Base-by-base conservation (phyloP, 306 rosid genomes). In the Potentilla sterilis region DNA sequence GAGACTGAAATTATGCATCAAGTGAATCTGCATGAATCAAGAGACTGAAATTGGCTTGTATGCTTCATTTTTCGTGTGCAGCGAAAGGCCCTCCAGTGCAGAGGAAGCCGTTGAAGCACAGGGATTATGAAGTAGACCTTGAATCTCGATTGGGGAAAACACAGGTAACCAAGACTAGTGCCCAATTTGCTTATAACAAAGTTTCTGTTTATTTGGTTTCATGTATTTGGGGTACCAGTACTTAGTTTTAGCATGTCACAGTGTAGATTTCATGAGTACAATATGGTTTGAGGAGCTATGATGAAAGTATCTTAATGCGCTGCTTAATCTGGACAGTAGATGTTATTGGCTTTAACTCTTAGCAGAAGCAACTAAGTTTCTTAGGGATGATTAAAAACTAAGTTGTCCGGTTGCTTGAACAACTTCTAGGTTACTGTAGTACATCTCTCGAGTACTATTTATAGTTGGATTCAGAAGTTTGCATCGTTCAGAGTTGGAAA, bases 111-210 rank as follows among this genome's bases (percentile, higher is more conserved):
- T 82, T 96, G 86, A 96, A 96, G 80, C 98, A 92, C 70, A 87
- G 99, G 81, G 99, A 96, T 87, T 96, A 86, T 77, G 98, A 90
- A 84, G 99, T 96, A 10, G 93, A 96, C 90, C 99, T 96, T 7
- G 89, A 92, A 72, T 96, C 99, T 40, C 91, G 93, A 80, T 86
- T 92, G 84, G 99, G 99, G 42, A 96, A 96, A 81, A 96, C 99
- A 69, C 98, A 96, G 89, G 97, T 90, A 61, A 16, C 28, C 6
- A 22, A 35, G 48, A 13, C 51, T 58, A 9, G 11, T 58, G 19
- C n/a, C 38, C 28, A 0, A 5, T 24, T 24, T 32, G 1, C n/a
- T 24, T 13, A 61, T 0, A 4, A 9, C 19, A 21, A 9, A 12
- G 3, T 37, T 37, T 37, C 40, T 2, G 40, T 37, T 37, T 37